Conservation (phyloP, 129 eudicot genomes). For the Gnaphalium uliginosum region DNA sequence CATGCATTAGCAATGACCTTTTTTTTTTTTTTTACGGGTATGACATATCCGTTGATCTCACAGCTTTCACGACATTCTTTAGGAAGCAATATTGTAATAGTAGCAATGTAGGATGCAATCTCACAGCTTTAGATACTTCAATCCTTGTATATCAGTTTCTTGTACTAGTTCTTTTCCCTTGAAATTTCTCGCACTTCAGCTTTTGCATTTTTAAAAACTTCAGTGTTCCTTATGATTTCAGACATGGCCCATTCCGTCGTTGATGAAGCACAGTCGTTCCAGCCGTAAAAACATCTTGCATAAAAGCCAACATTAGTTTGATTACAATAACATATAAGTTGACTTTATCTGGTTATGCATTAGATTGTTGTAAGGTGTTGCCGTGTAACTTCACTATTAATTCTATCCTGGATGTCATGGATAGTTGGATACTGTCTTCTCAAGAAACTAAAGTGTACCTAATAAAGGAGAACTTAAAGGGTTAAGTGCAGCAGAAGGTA, state of each 20-base stretch:
- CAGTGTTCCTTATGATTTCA: conserved; percentile 2
- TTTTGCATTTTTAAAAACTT: conserved; percentile 9
- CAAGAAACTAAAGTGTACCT: too few relatives aligned
- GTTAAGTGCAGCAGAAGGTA: too few relatives aligned
- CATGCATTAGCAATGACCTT: conserved; percentile 21
- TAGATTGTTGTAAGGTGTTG: not conserved
- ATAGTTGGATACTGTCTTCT: too few relatives aligned
- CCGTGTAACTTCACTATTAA: too few relatives aligned
- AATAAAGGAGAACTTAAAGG: too few relatives aligned
- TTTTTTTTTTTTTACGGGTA: conserved; percentile 4
- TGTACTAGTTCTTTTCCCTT: conserved; percentile 18
- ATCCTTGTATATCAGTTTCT: conserved; percentile 24
- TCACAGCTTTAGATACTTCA: conserved; percentile 33
- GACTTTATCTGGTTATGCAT: not conserved
- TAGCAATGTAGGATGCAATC: conserved; percentile 39
- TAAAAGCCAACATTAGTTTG: not conserved
- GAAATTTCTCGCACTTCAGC: conserved; percentile 32
- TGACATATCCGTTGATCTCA: conserved; percentile 10
- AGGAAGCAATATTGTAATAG: not conserved
- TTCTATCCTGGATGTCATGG: too few relatives aligned
- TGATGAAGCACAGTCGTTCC: conserved; percentile 20
- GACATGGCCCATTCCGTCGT: conserved; percentile 16
- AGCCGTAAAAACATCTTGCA: conserved; percentile 23
- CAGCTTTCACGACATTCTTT: not conserved
- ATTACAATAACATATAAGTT: not conserved